Base-by-base conservation (phyloP, 495 filamentous ascomycete genomes). In the Chaetomium tenue region DNA sequence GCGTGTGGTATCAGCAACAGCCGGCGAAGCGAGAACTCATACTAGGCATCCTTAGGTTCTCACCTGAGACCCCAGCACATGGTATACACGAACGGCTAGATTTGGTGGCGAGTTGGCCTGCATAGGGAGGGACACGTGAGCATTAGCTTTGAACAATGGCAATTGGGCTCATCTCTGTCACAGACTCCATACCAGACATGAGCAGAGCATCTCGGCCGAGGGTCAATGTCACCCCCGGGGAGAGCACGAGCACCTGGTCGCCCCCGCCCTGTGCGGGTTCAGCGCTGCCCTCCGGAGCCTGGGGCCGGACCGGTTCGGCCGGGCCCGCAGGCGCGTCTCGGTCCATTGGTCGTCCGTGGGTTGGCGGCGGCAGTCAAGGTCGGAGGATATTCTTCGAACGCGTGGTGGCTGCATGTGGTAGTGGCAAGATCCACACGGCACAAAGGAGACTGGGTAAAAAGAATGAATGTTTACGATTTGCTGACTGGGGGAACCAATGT, bases 151-250 rank as follows among this genome's bases (percentile, higher is more conserved):
- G 23, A 11, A 15, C 15, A 13, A 20, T 11, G 8, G 8, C n/a
- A 33, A 33, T 5, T 13, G 51, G 51, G 15, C 22, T 3, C 8
- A 20, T 57, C 25, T 26, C 8, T 2, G 23, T 11, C 25, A 18
- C 4, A 23, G 42, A 54, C n/a, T 23, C n/a, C 56, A 8, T 69
- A 70, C 71, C 66, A 20, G 67, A 63, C 20, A 75, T 60, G 26
- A 69, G 28, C 22, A 75, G 52, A 18, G 57, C 63, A 59, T 69
- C 64, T 12, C 55, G 47, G 20, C 55, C 68, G 6, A 71, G 63
- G 9, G 67, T 70, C 60, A 75, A 67, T 3, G 62, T 70, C 16
- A 73, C 65, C 4, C 58, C 58, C 1, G 69, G 67, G n/a, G 70
- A 67, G 56, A 75, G 69, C 13, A 70, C 60, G 20, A 75, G 67